A percentile compares a stretch with the other conserved stretches of the same genome.
Evolutionary conservation across 352 stramenopile species (phyloP).

Genomic region (Phytopythium kandeliae): DNA sequence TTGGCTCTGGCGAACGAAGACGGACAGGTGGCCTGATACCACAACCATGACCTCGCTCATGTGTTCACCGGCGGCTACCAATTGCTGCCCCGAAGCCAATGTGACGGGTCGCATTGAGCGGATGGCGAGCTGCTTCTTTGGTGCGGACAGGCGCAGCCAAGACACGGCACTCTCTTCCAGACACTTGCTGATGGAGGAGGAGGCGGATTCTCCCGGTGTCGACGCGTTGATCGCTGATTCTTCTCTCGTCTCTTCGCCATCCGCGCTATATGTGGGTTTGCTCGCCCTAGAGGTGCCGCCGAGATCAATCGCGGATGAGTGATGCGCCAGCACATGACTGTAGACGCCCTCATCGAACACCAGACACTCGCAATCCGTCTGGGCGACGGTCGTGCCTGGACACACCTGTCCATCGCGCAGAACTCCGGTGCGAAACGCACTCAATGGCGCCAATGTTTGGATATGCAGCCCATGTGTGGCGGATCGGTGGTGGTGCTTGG

Average conservation of each 20-base stretch:
- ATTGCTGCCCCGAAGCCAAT: constrained; percentile 29
- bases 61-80: constrained; percentile 31
- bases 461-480: constrained; percentile 51
- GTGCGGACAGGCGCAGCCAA: constrained; percentile 20
- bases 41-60: constrained; percentile 45
- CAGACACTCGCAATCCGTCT: constrained; percentile 48
- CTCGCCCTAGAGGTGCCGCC: neutral
- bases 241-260: neutral
- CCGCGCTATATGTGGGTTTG: neutral
- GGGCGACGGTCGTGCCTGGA: constrained; percentile 43
- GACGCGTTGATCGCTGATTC: neutral
- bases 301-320: constrained; percentile 32
- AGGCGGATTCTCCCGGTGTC: neutral
- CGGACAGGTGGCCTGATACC: constrained; percentile 28
- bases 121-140: constrained; percentile 36
- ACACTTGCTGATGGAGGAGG: neutral
- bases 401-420: constrained; percentile 29
- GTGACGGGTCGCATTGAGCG: constrained; percentile 21
- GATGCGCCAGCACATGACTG: constrained; percentile 22
- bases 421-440: constrained; percentile 52
- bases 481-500: constrained; percentile 18
- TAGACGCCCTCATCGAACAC: constrained; percentile 46
- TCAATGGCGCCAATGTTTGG: constrained; percentile 41
- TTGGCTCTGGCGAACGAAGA: constrained; percentile 35
- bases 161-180: constrained; percentile 8